Percentiles rank a stretch among this genome's conserved stretches.
Evolutionary conservation across 495 filamentous ascomycete species (phyloP).

Genomic region (Talaromyces proteolyticus): DNA sequence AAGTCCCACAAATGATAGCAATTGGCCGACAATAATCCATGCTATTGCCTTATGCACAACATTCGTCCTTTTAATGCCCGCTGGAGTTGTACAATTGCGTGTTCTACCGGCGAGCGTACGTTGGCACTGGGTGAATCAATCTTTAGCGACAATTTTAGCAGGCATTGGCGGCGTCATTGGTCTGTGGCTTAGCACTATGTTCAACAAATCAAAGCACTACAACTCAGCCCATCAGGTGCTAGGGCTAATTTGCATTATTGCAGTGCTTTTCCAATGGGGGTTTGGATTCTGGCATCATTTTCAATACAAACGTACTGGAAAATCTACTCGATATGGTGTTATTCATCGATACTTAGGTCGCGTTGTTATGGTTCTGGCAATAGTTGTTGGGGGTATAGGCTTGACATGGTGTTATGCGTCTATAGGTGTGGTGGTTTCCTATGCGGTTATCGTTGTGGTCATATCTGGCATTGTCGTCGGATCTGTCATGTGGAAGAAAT

Average conservation of each 20-base stretch:
- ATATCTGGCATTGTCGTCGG: too few species aligned
- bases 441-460: constrained; percentile 9
- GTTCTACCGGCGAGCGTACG: constrained; percentile 33
- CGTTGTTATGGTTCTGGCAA: constrained; percentile 39
- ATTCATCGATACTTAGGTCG: constrained; percentile 47
- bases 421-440: constrained; percentile 7
- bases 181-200: constrained; percentile 38
- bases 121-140: constrained; percentile 44
- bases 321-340: constrained; percentile 36
- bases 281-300: constrained; percentile 44
- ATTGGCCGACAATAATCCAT: constrained; percentile 38
- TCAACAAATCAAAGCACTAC: constrained; percentile 48
- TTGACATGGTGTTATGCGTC: constrained; percentile 12
- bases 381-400: constrained; percentile 35
- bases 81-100: constrained; percentile 46
- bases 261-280: constrained; percentile 39
- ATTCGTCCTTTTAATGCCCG: constrained; percentile 48
- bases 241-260: constrained; percentile 44
- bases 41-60: constrained; percentile 44
- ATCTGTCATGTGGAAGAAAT: too few species aligned
- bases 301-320: constrained; percentile 35
- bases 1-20: constrained; percentile 15
- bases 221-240: constrained; percentile 53
- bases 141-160: constrained; percentile 32
- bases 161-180: constrained; percentile 45